These are phyloP conservation scores for Bryum argenteum DNA, from an alignment of 225 moss, liverwort and hornwort species.

Conservation along the genomic window DNA sequence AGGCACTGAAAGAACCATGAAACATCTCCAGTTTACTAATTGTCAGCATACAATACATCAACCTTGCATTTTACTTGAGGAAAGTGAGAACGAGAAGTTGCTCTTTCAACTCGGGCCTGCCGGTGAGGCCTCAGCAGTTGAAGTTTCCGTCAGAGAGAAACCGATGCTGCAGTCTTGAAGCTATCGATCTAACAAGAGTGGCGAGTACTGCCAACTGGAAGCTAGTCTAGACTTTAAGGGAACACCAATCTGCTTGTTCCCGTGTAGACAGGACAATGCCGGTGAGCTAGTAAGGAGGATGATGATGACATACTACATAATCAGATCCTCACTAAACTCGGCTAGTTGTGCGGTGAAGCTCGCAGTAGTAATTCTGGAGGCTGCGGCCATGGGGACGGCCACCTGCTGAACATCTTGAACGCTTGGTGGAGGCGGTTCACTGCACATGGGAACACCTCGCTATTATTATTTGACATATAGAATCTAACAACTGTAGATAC, in stretches of 20 bases:
- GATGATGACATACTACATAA: conserved; percentile 28
- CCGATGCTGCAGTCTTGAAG: conserved; percentile 15
- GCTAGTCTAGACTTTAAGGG: conserved; percentile 32
- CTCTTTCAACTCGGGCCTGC: conserved; percentile 48
- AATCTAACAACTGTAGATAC: conserved; percentile 4
- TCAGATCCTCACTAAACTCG: conserved; percentile 41
- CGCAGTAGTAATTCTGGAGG: conserved; percentile 35
- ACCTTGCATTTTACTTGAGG: conserved; percentile 25
- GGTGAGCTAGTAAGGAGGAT: conserved; percentile 21
- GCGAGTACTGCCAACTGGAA: conserved; percentile 22
- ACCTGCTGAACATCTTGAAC: conserved; percentile 36
- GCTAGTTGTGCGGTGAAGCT: conserved; percentile 42
- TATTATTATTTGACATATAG: conserved; percentile 8
- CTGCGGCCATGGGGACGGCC: conserved; percentile 25
- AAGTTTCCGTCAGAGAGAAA: conserved; percentile 20
- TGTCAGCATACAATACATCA: no score
- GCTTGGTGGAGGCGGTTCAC: conserved; percentile 37
- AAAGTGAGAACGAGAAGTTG: conserved; percentile 26
- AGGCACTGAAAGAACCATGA: no score
- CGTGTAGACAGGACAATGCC: conserved; percentile 14
- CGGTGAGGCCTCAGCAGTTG: conserved; percentile 38
- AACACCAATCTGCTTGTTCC: conserved; percentile 22
- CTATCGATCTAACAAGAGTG: conserved; percentile 21
- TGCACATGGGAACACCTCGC: conserved; percentile 33
- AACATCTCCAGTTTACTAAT: no score